Evolutionary conservation across 1,284 basidiomycete species (phyloP), one percentile per base, ranked within the genome.

Genomic region (Fistulina hepatica): DNA sequence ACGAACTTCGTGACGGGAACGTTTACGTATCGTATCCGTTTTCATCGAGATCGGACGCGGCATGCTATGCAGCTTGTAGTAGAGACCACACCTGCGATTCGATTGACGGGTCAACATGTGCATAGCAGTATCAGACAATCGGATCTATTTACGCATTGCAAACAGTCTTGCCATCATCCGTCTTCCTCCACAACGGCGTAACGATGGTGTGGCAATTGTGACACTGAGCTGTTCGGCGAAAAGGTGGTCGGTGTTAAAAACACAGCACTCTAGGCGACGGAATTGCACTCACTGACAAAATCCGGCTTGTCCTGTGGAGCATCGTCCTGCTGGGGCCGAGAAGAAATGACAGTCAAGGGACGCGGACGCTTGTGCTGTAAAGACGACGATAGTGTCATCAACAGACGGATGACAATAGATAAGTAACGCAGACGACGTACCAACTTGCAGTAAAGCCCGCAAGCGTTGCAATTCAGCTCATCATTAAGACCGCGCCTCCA

Each of bases 401-500:
- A 16, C 19, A 22, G 19, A 21, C 34, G 5, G 27, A 24, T 27
- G 23, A 36, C 21, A 23, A 22, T 21, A n/a, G 32, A 10, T 15
- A 19, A 30, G 34, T 22, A 21, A 33, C 36, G 27, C 40, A 21
- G 35, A 24, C 12, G 15, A 23, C 39, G 16, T n/a, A 39, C 35
- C 39, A 39, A 26, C 26, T 41, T 41, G 36, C 25, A 41, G 15
- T 41, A 41, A 12, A 41, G 31, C 15, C 40, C 40, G 20, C 50
- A 36, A 1, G 47, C 53, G 42, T 56, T 56, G 39, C 56, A 57
- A 36, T 57, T 86, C 41, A 85, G 56, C 59, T 86, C 82, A 48
- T 86, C 82, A 46, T 85, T 85, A 45, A 85, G 59, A 0, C 82
- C 82, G 8, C 81, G 67, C 24, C 83, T 64, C 82, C 83, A 86